Evolutionary conservation across 208 protist species (phyloP), one percentile per base, ranked within the genome.

Genomic region (Leptomonas pyrrhocoris): DNA sequence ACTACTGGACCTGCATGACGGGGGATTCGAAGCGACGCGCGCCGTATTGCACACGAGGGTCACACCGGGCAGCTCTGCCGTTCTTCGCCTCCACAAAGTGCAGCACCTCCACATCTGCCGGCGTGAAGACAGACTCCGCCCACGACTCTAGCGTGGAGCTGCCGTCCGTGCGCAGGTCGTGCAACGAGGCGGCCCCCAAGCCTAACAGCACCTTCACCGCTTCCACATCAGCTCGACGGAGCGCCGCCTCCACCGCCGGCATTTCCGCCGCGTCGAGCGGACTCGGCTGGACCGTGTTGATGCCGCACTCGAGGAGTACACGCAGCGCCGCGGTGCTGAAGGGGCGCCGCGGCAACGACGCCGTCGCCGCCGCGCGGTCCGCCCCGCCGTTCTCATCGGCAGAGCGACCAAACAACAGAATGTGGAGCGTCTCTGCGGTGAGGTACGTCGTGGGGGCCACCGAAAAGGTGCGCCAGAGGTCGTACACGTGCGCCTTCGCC

Each of bases 181-280:
- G 66, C 30, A 96, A 67, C 12, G 86, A 83, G 27, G 71, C 77
- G 5, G 63, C 71, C 8, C 88, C 88, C 25, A 91, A 71, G 49
- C 67, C 73, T 3, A 96, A 74, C 0, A 96, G 68, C 50, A 88
- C 45, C 9, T 82, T 51, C 25, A 86, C 74, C 15, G 76, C 80
- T 21, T 40, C 25, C n/a, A 77, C 40, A 42, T 93, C 60, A 3
- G 75, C 34, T 11, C 60, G 48, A 13, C 46, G 73, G 30, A 93
- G 50, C 15, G 86, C 84, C 66, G 80, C 80, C 80, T 95, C 83
- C 45, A 95, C 80, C 36, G 74, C 87, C 7, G 85, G 77, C 38
- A 90, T 63, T 53, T 77, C 75, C 8, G 30, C 34, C 8, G 76
- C 67, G 23, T 66, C 71, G 16, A 93, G 78, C 46, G 90, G 81